phyloP scores from a whole-genome alignment of 192 early-diverging fungal genomes.

The Coemansia sp. region DNA sequence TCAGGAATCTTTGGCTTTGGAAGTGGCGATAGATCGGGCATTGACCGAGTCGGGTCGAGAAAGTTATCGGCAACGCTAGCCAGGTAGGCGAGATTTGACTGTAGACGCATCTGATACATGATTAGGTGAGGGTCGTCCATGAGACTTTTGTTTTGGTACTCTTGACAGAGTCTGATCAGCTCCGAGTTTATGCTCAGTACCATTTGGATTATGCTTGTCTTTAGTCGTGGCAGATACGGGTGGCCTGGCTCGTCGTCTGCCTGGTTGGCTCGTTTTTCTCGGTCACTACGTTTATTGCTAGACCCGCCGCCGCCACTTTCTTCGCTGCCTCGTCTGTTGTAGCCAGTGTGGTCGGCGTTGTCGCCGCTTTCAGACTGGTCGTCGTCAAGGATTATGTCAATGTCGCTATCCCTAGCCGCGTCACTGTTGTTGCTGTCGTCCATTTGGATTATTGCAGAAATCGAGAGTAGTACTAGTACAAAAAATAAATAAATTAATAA shows the following conservation, averaged over 20 bases:
- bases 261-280: slow-evolving; percentile 7
- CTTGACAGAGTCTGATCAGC: slow-evolving; percentile 60
- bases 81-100: slow-evolving; percentile 65
- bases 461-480: not conserved
- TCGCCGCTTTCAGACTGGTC: slow-evolving; percentile 38
- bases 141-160: slow-evolving; percentile 67
- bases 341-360: not conserved
- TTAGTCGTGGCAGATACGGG: slow-evolving; percentile 51
- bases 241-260: slow-evolving; percentile 37
- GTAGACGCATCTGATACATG: slow-evolving; percentile 66
- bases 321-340: slow-evolving; percentile 14
- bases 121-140: slow-evolving; percentile 60
- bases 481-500: slow-evolving; percentile 5
- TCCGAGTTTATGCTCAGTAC: slow-evolving; percentile 67
- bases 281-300: not conserved
- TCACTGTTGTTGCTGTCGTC: slow-evolving; percentile 28
- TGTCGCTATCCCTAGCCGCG: slow-evolving; percentile 39
- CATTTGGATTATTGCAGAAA: slow-evolving; percentile 5
- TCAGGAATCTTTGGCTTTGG: slow-evolving; percentile 33
- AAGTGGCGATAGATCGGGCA: slow-evolving; percentile 45
- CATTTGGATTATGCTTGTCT: slow-evolving; percentile 57
- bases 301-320: not conserved
- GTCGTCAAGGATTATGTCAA: slow-evolving; percentile 50
- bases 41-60: slow-evolving; percentile 42
- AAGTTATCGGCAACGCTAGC: slow-evolving; percentile 66